Base-by-base conservation (phyloP, 495 filamentous ascomycete genomes). In the Rusavskia elegans region DNA sequence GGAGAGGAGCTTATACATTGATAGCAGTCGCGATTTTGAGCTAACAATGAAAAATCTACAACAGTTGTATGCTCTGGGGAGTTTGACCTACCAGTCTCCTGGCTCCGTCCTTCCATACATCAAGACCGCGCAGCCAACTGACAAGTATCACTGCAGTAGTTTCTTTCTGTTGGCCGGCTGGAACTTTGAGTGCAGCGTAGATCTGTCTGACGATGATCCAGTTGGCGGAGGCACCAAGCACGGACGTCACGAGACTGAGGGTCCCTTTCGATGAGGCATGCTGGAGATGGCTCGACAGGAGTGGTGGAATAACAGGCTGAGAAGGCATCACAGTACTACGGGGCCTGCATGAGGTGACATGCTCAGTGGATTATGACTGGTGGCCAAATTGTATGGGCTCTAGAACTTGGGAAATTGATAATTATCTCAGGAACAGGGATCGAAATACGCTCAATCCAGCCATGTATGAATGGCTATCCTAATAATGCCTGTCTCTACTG, bases 171-270 rank as follows among this genome's bases (percentile, higher is more conserved):
- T 63, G 53, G 53, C 9, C 48, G 52, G 44, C 6, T 42, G 7
- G 11, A 1, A 8, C 8, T 3, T 54, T 57, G 37, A 87, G 69
- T 0, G 77, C 68, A 19, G 74, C 72, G 64, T 78, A 71, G 1
- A 89, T 65, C 64, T 77, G 81, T 35, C 82, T 73, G 17, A 82
- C 57, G 14, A 84, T 64, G 16, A 89, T 77, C 85, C 85, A 90
- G 63, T 86, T 87, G 6, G 82, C 74, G 36, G 75, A 79, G 16
- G 83, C 81, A 37, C 79, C 82, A 10, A 88, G 71, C 11, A 86
- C 77, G 21, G 80, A 80, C 2, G 85, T 89, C 8, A 95, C 62
- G 7, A 95, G 69, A 25, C 79, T 75, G 23, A 93, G 75, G 10
- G 84, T 82, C 23, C 37, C 64, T 60, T 45, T 64, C 52, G 62